These are phyloP conservation scores for Cynanchum wilfordii DNA, from an alignment of 257 asterid genomes.

Conservation along the genomic window DNA sequence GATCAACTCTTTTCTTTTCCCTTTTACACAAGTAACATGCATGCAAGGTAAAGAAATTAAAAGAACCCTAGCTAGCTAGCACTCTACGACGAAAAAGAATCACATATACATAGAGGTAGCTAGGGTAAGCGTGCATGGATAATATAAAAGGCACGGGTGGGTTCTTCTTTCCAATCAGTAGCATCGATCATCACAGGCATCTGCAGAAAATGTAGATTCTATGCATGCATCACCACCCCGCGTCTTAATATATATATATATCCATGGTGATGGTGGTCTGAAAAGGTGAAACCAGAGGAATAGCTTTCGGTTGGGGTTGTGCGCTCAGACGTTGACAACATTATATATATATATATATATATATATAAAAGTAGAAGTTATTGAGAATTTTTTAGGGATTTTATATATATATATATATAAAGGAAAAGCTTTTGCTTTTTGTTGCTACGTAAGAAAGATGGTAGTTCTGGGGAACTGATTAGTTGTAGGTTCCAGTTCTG, in stretches of 20 bases:
- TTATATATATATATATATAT: not conserved
- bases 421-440: not conserved
- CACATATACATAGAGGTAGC: not conserved
- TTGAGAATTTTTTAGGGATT: not conserved
- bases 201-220: slow-evolving; percentile 8
- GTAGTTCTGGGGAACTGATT: not conserved
- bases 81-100: not conserved
- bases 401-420: not conserved
- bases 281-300: slow-evolving; percentile 19
- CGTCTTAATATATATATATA: not conserved
- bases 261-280: not conserved
- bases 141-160: not conserved
- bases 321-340: slow-evolving; percentile 13
- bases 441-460: slow-evolving; percentile 6
- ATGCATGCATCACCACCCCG: slow-evolving; percentile 4
- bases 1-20: too few relatives aligned
- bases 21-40: not conserved
- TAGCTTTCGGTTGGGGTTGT: slow-evolving; percentile 32
- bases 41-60: too few relatives aligned
- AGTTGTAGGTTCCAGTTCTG: not conserved
- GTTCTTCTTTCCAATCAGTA: not conserved
- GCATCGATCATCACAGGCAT: not conserved
- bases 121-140: slow-evolving; percentile 3
- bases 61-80: not conserved
- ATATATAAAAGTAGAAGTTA: not conserved